Conservation (phyloP, 495 filamentous ascomycete species). For the Tuber borchii region DNA sequence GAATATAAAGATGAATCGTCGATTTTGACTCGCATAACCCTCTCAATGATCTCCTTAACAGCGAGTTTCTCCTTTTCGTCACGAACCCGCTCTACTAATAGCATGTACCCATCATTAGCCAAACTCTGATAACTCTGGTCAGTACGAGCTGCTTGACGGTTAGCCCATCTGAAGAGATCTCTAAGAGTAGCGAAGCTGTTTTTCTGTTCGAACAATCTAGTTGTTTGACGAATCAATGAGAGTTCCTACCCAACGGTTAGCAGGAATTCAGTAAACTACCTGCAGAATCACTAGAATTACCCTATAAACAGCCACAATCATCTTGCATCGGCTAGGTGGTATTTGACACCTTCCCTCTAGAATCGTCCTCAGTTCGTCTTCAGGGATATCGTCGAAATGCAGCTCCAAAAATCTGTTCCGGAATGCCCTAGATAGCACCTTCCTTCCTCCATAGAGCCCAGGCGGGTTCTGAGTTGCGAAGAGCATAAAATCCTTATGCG, state of each 20-base stretch:
- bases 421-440: constrained; percentile 86
- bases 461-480: constrained; percentile 99
- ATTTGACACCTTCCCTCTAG: constrained; percentile 74
- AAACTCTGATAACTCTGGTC: constrained; percentile 82
- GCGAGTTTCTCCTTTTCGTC: constrained; percentile 76
- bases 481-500: constrained; percentile 91
- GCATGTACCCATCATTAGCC: constrained; percentile 89
- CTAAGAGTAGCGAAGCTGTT: constrained; percentile 93
- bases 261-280: not conserved
- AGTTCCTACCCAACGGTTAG: constrained; percentile 50
- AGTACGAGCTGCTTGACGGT: constrained; percentile 66
- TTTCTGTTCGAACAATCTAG: constrained; percentile 89
- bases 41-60: constrained; percentile 83
- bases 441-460: constrained; percentile 89
- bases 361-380: constrained; percentile 89
- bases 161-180: constrained; percentile 96
- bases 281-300: constrained; percentile 25
- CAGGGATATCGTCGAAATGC: constrained; percentile 96
- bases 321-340: constrained; percentile 80
- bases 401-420: constrained; percentile 94
- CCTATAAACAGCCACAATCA: constrained; percentile 89
- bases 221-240: constrained; percentile 78
- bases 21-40: constrained; percentile 80
- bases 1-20: constrained; percentile 68
- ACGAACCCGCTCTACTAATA: constrained; percentile 88